Conservation (phyloP, 495 filamentous ascomycete species). For the Margaritispora aquatica region DNA sequence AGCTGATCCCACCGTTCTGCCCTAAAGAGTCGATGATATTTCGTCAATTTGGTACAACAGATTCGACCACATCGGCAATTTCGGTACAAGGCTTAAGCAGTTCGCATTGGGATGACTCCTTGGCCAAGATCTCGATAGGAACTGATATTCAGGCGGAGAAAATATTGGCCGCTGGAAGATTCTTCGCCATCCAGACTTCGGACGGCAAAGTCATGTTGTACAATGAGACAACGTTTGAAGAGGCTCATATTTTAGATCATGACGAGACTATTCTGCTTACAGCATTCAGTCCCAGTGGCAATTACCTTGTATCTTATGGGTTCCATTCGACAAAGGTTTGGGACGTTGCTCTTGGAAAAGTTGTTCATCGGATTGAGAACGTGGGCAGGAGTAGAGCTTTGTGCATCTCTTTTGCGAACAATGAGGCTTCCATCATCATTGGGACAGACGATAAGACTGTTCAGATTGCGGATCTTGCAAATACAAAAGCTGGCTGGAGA, state of each 20-base stretch:
- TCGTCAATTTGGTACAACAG: background rate
- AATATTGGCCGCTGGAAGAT: background rate
- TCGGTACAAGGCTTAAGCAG: background rate
- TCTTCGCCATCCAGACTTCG: background rate
- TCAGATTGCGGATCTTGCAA: background rate
- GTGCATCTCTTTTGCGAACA: background rate
- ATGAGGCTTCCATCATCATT: background rate
- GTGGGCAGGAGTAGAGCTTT: background rate
- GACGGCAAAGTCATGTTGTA: background rate
- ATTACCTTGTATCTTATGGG: slow-evolving; percentile 7
- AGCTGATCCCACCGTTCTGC: slow-evolving; percentile 1
- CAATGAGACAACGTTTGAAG: slow-evolving; percentile 7
- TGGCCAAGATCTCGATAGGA: slow-evolving; percentile 2
- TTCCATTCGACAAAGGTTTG: slow-evolving; percentile 3
- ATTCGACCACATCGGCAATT: background rate
- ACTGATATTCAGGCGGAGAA: background rate
- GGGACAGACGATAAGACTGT: background rate
- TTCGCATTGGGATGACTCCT: slow-evolving; percentile 3
- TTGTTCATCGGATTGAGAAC: background rate
- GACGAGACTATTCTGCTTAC: background rate
- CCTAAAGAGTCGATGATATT: background rate
- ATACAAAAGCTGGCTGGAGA: background rate
- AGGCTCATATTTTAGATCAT: background rate
- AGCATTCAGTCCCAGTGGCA: background rate
- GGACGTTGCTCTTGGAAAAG: background rate